A percentile compares a stretch with the other conserved stretches of the same genome.
phyloP scores from a whole-genome alignment of 148 eudicot species.

The Suaeda aralocaspica region DNA sequence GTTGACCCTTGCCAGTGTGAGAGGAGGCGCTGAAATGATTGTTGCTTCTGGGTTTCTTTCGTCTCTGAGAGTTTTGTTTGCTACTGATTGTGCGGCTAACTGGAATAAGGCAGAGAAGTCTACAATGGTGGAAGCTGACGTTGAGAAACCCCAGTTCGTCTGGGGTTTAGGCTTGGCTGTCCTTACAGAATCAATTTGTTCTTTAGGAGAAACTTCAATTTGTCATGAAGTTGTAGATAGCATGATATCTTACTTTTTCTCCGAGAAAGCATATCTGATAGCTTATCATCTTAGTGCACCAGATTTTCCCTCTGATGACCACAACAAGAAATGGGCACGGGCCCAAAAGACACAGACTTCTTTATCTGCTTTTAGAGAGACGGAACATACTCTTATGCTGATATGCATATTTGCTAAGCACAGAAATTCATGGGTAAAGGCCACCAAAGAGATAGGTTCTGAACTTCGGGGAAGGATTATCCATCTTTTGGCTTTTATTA shows the following conservation, averaged over 20 bases:
- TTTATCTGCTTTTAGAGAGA: conserved; percentile 62
- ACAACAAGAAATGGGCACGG: conserved; percentile 73
- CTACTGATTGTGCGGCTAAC: conserved; percentile 32
- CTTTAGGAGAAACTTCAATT: conserved; percentile 58
- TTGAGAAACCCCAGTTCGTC: conserved; percentile 49
- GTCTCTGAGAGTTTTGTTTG: conserved; percentile 48
- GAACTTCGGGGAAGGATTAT: conserved; percentile 75
- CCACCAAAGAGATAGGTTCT: conserved; percentile 63
- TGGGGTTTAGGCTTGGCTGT: conserved; percentile 89
- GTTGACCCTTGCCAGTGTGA: conserved; percentile 67
- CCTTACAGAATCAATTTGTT: conserved; percentile 61
- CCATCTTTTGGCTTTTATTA: conserved; percentile 86
- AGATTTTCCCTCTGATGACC: conserved; percentile 49
- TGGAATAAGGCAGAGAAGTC: conserved; percentile 34
- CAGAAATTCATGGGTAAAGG: conserved; percentile 65
- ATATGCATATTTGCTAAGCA: conserved; percentile 65
- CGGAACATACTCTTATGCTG: conserved; percentile 66
- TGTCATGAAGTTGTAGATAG: conserved; percentile 54
- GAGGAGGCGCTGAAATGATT: conserved; percentile 83
- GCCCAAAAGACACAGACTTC: conserved; percentile 52
- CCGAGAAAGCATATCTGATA: conserved; percentile 59
- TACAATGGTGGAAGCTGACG: conserved; percentile 25
- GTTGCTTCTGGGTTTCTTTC: conserved; percentile 62
- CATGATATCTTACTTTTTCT: conserved; percentile 58
- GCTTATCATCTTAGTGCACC: conserved; percentile 70